Percentiles rank a stretch among this genome's conserved stretches.
Evolutionary conservation across 2,329 filamentous ascomycete species (phyloP).

Genomic region (Dissoconium aciculare): DNA sequence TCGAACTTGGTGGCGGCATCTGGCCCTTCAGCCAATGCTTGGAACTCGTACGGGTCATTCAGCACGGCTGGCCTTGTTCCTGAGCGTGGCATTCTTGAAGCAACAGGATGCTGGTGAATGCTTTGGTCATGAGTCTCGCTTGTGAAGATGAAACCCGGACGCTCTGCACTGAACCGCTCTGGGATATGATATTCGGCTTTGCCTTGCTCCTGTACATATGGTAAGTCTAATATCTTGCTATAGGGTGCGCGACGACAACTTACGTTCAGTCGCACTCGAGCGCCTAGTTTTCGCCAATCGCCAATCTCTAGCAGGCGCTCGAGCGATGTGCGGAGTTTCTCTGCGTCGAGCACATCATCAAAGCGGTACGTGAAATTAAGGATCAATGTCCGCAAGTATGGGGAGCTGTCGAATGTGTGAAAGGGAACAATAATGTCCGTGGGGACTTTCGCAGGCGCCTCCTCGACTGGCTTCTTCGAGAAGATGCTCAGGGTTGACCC

Average conservation of each 20-base stretch:
- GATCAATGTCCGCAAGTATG: slow-evolving; percentile 4
- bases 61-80: slow-evolving; percentile 2
- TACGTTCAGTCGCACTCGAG: slow-evolving; percentile 7
- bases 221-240: neutral
- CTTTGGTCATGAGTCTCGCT: slow-evolving; percentile 3
- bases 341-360: slow-evolving; percentile 10
- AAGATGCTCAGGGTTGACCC: no score
- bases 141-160: slow-evolving; percentile 8
- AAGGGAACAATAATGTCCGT: slow-evolving; percentile 6
- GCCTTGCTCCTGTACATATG: slow-evolving; percentile 3
- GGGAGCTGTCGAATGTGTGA: slow-evolving; percentile 6
- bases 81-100: slow-evolving; percentile 5
- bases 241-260: neutral
- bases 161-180: slow-evolving; percentile 5
- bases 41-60: neutral
- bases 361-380: slow-evolving; percentile 10
- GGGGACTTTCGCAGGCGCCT: neutral
- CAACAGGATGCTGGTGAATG: slow-evolving; percentile 7
- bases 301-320: slow-evolving; percentile 7
- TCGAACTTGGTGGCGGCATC: slow-evolving; percentile 4
- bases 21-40: neutral
- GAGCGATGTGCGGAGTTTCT: slow-evolving; percentile 6
- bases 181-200: slow-evolving; percentile 10
- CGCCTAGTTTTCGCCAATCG: slow-evolving; percentile 6
- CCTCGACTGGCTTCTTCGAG: no score